Evolutionary conservation across 192 early-diverging fungal genomes (phyloP), one percentile per base, ranked within the genome.

Genomic region (Gryganskiella cystojenkinii): DNA sequence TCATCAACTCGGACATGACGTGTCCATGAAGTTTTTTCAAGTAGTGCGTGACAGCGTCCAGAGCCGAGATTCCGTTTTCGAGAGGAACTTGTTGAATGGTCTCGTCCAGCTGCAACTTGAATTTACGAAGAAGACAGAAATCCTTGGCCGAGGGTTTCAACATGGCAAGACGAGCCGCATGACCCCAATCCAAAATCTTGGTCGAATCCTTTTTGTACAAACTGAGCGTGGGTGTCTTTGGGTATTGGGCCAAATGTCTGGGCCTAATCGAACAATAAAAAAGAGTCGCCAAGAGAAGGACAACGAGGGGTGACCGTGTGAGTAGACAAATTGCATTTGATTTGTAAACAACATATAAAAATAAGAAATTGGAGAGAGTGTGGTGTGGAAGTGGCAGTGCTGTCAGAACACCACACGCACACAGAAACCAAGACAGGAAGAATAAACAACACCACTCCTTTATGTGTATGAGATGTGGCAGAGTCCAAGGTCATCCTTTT

Each of bases 171-270:
- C 64, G 61, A 30, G 81, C 84, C 22, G 56, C 71, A 71, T 83
- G 74, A 27, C 84, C 84, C 84, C 84, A 85, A 50, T 81, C 82
- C 13, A 80, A 54, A 31, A 85, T 52, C 37, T 49, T 79, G 27
- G 67, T 35, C 0, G 84, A 80, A 44, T 70, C 64, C 44, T 76
- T 73, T 50, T 83, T 73, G 42, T 83, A 83, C 45, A 81, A 63
- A 15, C 59, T 55, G 20, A 81, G 59, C 3, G 71, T 83, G 11
- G 84, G 84, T 19, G 71, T 71, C 70, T 85, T 85, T 25, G 84
- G 82, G 33, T 83, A 85, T 45, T 74, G 79, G n/a, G 61, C 62
- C 52, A 70, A 60, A 25, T 70, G 67, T 31, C 72, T 66, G 9
- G 74, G 68, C 40, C 82, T 80, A 78, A 60, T n/a, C n/a, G n/a